Conservation (phyloP, 2,329 filamentous ascomycete genomes). For the Cladosporium halotolerans region DNA sequence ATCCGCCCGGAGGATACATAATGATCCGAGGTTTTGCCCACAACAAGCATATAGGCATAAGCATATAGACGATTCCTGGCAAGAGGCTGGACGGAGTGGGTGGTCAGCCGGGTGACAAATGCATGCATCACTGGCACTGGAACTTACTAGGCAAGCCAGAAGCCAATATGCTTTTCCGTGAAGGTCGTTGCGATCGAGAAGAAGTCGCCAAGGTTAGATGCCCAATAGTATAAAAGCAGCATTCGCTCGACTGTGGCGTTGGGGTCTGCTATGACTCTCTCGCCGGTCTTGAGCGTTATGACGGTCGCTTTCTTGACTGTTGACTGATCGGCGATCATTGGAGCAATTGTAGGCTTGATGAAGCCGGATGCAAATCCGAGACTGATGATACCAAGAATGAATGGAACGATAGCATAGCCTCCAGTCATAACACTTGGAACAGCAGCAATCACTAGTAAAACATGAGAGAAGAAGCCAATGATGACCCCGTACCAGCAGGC, state of each 20-base stretch:
- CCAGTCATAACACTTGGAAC: slow-evolving; percentile 19
- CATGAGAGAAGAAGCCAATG: slow-evolving; percentile 19
- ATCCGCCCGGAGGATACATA: slow-evolving; percentile 21
- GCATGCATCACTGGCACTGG: background rate
- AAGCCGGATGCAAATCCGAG: slow-evolving; percentile 57
- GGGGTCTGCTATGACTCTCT: slow-evolving; percentile 42
- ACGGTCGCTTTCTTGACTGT: slow-evolving; percentile 34
- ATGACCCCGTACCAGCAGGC: slow-evolving; percentile 19
- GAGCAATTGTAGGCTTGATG: slow-evolving; percentile 70
- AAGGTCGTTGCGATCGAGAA: slow-evolving; percentile 60
- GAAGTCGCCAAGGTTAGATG: slow-evolving; percentile 66
- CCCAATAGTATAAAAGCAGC: slow-evolving; percentile 60
- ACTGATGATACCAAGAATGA: slow-evolving; percentile 55
- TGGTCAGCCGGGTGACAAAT: background rate
- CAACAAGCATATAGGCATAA: slow-evolving; percentile 30
- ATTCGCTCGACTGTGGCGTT: slow-evolving; percentile 41
- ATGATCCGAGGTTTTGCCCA: slow-evolving; percentile 19
- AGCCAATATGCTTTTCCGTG: slow-evolving; percentile 59
- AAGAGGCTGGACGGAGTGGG: slow-evolving; percentile 34
- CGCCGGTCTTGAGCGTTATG: slow-evolving; percentile 32
- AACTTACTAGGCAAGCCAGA: slow-evolving; percentile 54
- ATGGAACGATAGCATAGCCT: slow-evolving; percentile 18
- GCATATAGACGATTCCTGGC: slow-evolving; percentile 55
- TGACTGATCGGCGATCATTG: slow-evolving; percentile 42
- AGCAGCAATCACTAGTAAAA: slow-evolving; percentile 20